Base-by-base conservation (phyloP, 2,329 filamentous ascomycete genomes). In the Dactylellina leptospora region DNA sequence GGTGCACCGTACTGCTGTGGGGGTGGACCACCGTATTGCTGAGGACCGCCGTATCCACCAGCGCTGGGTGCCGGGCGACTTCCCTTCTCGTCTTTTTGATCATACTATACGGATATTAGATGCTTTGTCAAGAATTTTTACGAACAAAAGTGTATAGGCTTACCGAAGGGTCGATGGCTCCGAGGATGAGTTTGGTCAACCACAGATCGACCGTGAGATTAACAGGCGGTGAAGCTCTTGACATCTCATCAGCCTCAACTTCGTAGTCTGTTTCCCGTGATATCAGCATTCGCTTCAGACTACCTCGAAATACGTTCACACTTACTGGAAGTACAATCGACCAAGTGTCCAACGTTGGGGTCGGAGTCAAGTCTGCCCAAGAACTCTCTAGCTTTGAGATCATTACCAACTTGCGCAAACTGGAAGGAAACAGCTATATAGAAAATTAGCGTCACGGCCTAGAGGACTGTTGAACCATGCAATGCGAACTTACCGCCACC, bases 261-360 rank as follows among this genome's bases (percentile, higher is more conserved):
- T 89, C 87, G 75, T 85, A 89, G 80, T 89, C 86, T 86, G 75
- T n/a, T 40, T 64, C 59, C 47, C 45, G 60, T 74, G 25, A 53
- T 25, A 53, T 33, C 5, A 30, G 30, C 13, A 3, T 51, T 23
- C 6, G 4, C 8, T 33, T 4, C 11, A 38, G 28, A 22, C 8
- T 13, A n/a, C 18, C 4, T 22, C 33, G 3, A 11, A n/a, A 42
- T 45, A 33, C 20, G 22, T 22, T 27, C 44, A 54, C 73, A 81
- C 85, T 78, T 83, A 88, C 86, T 89, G 20, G 87, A 88, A 62
- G 87, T 89, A 80, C 87, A 89, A 78, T 89, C 87, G 64, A 89
- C 84, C 78, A 88, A 79, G 13, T 81, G 79, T 50, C 87, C 87
- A 76, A 90, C 84, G 20, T 79, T 78, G 10, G 86, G 85, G 69